Evolutionary conservation across 176 grass and related monocot species (phyloP).

Genomic region (Paspalum vaginatum): DNA sequence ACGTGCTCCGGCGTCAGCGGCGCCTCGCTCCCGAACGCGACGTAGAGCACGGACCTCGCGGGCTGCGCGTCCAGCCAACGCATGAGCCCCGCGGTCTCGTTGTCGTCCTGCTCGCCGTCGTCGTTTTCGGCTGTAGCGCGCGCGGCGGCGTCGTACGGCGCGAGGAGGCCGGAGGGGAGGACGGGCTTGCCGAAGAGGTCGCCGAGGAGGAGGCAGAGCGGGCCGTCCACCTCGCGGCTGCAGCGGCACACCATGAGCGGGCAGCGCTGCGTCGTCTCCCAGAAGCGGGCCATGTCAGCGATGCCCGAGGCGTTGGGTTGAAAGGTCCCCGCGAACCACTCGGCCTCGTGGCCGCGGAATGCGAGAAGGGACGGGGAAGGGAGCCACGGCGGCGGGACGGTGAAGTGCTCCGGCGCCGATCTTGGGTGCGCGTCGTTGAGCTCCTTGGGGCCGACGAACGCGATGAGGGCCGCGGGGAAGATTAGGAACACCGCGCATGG

Average conservation of each 20-base stretch:
- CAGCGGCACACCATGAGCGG: slow-evolving; percentile 12
- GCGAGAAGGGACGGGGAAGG: background rate
- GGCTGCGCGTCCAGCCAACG: slow-evolving; percentile 44
- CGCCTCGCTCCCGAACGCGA: slow-evolving; percentile 53
- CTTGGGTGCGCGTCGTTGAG: background rate
- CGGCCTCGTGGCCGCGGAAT: slow-evolving; percentile 19
- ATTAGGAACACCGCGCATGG: background rate
- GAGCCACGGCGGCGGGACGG: background rate
- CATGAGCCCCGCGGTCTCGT: background rate
- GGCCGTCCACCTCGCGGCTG: slow-evolving; percentile 37
- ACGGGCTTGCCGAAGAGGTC: slow-evolving; percentile 30
- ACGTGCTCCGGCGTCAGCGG: background rate
- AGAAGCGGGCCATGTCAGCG: background rate
- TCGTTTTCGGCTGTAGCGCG: background rate
- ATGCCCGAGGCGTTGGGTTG: slow-evolving; percentile 8
- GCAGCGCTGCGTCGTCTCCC: background rate
- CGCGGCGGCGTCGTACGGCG: background rate
- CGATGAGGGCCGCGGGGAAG: background rate
- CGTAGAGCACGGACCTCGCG: slow-evolving; percentile 29
- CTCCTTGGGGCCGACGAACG: background rate
- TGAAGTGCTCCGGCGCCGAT: background rate
- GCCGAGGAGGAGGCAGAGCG: background rate
- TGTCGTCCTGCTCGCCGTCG: too few species aligned
- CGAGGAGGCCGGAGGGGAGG: slow-evolving; percentile 40
- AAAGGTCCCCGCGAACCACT: background rate